These are phyloP conservation scores for Daldinia grandis DNA, from an alignment of 495 filamentous ascomycete genomes.

Conservation along the genomic window DNA sequence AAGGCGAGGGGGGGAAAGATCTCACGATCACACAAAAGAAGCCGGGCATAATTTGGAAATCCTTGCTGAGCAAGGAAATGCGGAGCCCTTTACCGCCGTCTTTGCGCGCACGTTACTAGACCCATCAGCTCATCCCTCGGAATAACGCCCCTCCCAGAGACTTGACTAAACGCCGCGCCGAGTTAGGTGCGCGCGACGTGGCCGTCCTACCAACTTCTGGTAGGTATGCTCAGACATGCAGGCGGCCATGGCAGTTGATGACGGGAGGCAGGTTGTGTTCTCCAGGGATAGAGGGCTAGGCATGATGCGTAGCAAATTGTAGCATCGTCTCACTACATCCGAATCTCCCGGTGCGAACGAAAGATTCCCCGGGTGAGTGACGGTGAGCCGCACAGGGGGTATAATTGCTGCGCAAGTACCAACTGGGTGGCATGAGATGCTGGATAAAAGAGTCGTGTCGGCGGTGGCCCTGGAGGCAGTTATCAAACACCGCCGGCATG, in stretches of 20 bases:
- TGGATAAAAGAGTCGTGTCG: slow-evolving; percentile 34
- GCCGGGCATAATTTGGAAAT: slow-evolving; percentile 41
- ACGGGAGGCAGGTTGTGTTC: slow-evolving; percentile 24
- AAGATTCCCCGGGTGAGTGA: slow-evolving; percentile 29
- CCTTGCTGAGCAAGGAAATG: slow-evolving; percentile 42
- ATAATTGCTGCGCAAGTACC: slow-evolving; percentile 38
- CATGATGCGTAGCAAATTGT: slow-evolving; percentile 40
- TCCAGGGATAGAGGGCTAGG: slow-evolving; percentile 28
- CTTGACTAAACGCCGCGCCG: slow-evolving; percentile 44
- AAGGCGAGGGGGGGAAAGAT: slow-evolving; percentile 43
- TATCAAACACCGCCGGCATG: slow-evolving; percentile 20
- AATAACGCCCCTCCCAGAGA: slow-evolving; percentile 27
- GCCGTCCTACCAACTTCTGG: slow-evolving; percentile 10
- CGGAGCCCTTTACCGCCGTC: slow-evolving; percentile 45
- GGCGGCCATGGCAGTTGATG: slow-evolving; percentile 26
- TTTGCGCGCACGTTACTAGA: slow-evolving; percentile 29
- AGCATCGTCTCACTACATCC: slow-evolving; percentile 47
- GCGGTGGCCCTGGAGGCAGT: slow-evolving; percentile 28
- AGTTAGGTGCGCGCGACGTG: slow-evolving; percentile 26
- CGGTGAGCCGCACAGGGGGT: slow-evolving; percentile 31
- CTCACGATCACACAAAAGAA: slow-evolving; percentile 44
- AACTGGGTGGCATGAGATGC: slow-evolving; percentile 41
- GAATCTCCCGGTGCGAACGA: slow-evolving; percentile 36
- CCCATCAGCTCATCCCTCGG: slow-evolving; percentile 17
- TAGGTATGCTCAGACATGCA: slow-evolving; percentile 15